Percentiles rank a stretch among this genome's conserved stretches.
These are phyloP conservation scores for Botrytis medusae DNA, from an alignment of 2,329 filamentous ascomycete genomes.

Conservation along the genomic window DNA sequence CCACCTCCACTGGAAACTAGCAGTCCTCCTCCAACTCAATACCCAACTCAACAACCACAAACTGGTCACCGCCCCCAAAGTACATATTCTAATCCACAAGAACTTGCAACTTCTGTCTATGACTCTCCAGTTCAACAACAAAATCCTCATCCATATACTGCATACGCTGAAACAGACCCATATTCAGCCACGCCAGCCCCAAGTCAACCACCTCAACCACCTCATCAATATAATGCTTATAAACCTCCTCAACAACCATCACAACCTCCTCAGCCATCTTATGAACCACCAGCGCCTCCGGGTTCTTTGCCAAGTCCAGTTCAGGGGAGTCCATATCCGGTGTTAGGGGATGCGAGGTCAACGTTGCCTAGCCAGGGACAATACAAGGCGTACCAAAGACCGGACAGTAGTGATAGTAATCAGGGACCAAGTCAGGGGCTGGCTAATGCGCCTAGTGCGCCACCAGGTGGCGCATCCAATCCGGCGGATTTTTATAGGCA, in stretches of 20 bases:
- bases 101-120: slow-evolving; percentile 75
- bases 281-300: slow-evolving; percentile 37
- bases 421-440: slow-evolving; percentile 26
- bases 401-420: slow-evolving; percentile 33
- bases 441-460: slow-evolving; percentile 48
- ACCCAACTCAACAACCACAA: slow-evolving; percentile 47
- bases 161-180: slow-evolving; percentile 36
- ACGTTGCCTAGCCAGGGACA: slow-evolving; percentile 50
- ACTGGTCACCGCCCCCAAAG: slow-evolving; percentile 60
- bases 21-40: slow-evolving; percentile 50
- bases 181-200: slow-evolving; percentile 32
- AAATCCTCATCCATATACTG: slow-evolving; percentile 42
- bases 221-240: slow-evolving; percentile 39
- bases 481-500: slow-evolving; percentile 57
- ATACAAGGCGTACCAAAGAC: slow-evolving; percentile 57
- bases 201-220: slow-evolving; percentile 25
- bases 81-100: slow-evolving; percentile 71
- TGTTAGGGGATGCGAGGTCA: slow-evolving; percentile 48
- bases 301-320: slow-evolving; percentile 33
- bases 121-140: slow-evolving; percentile 64
- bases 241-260: slow-evolving; percentile 32
- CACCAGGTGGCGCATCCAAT: slow-evolving; percentile 35
- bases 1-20: slow-evolving; percentile 53
- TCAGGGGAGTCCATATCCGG: slow-evolving; percentile 33
- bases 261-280: slow-evolving; percentile 27